Evolutionary conservation across 2,329 filamentous ascomycete genomes (phyloP), one percentile per base, ranked within the genome.

Genomic region (Diaporthe sp.): DNA sequence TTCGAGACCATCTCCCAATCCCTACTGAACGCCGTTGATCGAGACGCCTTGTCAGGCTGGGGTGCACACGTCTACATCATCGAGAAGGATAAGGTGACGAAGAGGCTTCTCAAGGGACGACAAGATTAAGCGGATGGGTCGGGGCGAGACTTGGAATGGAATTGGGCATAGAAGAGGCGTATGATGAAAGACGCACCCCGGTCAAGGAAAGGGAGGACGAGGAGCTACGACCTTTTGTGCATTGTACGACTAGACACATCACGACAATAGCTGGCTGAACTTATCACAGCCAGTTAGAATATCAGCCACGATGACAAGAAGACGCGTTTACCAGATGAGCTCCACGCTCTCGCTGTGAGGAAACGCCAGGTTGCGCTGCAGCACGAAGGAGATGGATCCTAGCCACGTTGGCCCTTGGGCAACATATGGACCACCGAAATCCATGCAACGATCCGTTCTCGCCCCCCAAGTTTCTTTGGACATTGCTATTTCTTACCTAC

Each of bases 1-100:
- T 99, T 99, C 87, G 97, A 99, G 88, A 99, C 97, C 78, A 95
- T 98, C 84, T 98, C 97, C 65, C 97, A 99, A 87, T 93, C 96
- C 71, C 90, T 99, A 76, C 90, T 99, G 80, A 98, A 97, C 86
- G 97, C 97, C 76, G 95, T 98, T 75, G 97, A 99, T 86, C 92
- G 97, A 87, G 97, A 99, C 86, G 97, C 97, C 72, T 90, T 99
- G 78, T 98, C 96, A 51, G 97, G 97, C 79, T 98, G 97, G 97
- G 97, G 97, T 84, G 97, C 97, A 53, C 95, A 99, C 84, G 97
- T 99, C 81, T 99, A 98, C 88, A 98, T 99, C 83, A 98, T 99
- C 85, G 97, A 98, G 90, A 99, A 99, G 91, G 96, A 98, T 88
- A 98, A 98, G 94, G 95, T 99, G 78, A 98, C 97, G 82, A 98